Base-by-base conservation (phyloP, 225 moss, liverwort and hornwort genomes). In the Asterella californica region DNA sequence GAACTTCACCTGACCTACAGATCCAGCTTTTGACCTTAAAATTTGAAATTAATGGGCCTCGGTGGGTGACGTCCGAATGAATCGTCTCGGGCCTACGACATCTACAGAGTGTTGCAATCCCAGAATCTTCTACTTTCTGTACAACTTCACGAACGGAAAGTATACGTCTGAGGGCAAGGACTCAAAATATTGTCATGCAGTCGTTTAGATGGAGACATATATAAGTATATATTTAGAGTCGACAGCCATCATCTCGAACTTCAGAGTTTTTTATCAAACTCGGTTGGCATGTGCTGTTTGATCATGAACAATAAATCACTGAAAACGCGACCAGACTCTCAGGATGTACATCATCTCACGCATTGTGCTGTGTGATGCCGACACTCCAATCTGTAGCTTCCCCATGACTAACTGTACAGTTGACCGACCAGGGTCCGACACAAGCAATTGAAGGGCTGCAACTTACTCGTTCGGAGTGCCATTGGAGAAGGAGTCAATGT, bases 381-480 rank as follows among this genome's bases (percentile, higher is more conserved):
- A 75, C 34, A 75, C 54, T 75, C 9, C 10, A 29, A 27, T 73
- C 49, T 73, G 49, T n/a, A 73, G 73, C 73, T 73, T 73, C 49
- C 12, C 70, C 38, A 25, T 32, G 22, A 46, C 42, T 46, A 71
- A 71, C 52, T 74, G 18, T 19, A 74, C 73, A 52, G 15, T 52
- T 50, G 70, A 73, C 30, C 25, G 50, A 57, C 55, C 36, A 5
- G 11, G 50, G 15, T 22, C 46, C 52, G 30, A 55, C 33, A 25
- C 34, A 22, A 70, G 36, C 46, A 9, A 71, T 47, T 71, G 9
- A 81, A 63, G 29, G 49, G 33, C 47, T 46, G 73, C 46, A 36
- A 76, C 81, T 82, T 82, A 82, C 81, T 82, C 81, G 68, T 62
- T 82, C 21, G 34, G 50, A 32, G 55, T 67, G 76, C 81, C 81